Evolutionary conservation across 2,329 filamentous ascomycete species (phyloP), one percentile per base, ranked within the genome.

Genomic region (Talaromyces amestolkiae): DNA sequence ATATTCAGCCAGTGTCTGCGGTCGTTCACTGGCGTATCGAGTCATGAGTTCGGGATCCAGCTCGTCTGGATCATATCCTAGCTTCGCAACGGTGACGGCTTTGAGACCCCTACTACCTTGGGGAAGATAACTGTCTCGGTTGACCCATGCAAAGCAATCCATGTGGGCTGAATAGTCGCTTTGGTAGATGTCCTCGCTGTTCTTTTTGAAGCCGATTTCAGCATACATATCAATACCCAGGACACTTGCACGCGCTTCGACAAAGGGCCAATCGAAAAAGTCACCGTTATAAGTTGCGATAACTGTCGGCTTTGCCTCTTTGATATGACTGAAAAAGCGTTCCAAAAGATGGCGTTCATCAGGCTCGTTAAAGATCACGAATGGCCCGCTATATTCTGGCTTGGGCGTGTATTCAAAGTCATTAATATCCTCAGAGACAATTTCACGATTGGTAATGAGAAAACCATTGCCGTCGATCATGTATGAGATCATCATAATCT

Each of bases 241-340:
- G 69, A 97, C 86, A 74, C 93, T 96, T 33, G 96, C 92, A 80
- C 95, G 86, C 53, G 95, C 88, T 81, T 99, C 95, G 27, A 99
- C 93, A 75, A 96, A 99, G 0, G 95, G 94, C 95, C 95, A 99
- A 89, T 99, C 95, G 88, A 99, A 99, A 77, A 99, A 99, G 82
- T 99, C 95, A 81, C 95, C 95, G 92, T 99, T 99, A 85, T 99
- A 99, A n/a, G 95, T 99, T 41, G 96, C 94, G 76, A 99, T 99
- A 65, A 99, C 94, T 0, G 93, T 98, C 0, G 95, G 95, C 66
- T 91, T 87, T 0, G 93, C 92, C 76, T 97, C 92, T 74, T 99
- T 98, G 78, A 99, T 91, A 77, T 97, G 95, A 47, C 91, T 84
- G 74, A 99, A 98, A 80, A 99, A 99, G 17, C 95, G 85, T 74